A percentile compares a stretch with the other conserved stretches of the same genome.
These are phyloP conservation scores for Peronospora belbahrii DNA, from an alignment of 352 stramenopile genomes.

Conservation along the genomic window DNA sequence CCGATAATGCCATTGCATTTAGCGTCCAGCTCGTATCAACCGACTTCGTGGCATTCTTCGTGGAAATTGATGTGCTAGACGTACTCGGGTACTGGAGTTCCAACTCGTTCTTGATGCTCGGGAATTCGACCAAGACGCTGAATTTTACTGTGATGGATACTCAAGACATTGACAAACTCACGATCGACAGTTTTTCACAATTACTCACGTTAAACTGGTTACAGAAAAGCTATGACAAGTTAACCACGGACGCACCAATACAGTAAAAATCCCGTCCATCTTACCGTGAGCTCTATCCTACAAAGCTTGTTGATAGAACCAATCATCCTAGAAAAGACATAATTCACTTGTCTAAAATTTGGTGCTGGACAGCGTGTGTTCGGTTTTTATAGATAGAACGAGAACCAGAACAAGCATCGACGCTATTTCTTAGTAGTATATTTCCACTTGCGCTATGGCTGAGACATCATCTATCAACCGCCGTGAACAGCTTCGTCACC, in stretches of 20 bases:
- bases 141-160: conserved; percentile 30
- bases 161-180: conserved; percentile 8
- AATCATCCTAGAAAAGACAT: neutral
- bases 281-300: too few relatives aligned
- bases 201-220: conserved; percentile 54
- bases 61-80: conserved; percentile 47
- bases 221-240: conserved; percentile 55
- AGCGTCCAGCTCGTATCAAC: conserved; percentile 43
- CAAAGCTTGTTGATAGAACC: neutral
- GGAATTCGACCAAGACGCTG: conserved; percentile 43
- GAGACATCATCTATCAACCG: conserved; percentile 9
- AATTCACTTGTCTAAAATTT: neutral
- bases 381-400: too few relatives aligned
- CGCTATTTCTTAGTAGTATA: too few relatives aligned
- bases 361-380: neutral
- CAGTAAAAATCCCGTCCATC: too few relatives aligned
- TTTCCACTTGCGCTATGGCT: conserved; percentile 7
- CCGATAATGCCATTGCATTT: conserved; percentile 15
- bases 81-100: conserved; percentile 66
- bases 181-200: conserved; percentile 28
- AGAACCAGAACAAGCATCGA: too few relatives aligned
- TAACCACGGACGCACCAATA: conserved; percentile 5
- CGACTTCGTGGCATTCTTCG: conserved; percentile 63
- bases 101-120: conserved; percentile 73
- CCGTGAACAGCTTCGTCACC: conserved; percentile 27